Base-by-base conservation (phyloP, 768 basidiomycete species). In the Clavaria fumosa region DNA sequence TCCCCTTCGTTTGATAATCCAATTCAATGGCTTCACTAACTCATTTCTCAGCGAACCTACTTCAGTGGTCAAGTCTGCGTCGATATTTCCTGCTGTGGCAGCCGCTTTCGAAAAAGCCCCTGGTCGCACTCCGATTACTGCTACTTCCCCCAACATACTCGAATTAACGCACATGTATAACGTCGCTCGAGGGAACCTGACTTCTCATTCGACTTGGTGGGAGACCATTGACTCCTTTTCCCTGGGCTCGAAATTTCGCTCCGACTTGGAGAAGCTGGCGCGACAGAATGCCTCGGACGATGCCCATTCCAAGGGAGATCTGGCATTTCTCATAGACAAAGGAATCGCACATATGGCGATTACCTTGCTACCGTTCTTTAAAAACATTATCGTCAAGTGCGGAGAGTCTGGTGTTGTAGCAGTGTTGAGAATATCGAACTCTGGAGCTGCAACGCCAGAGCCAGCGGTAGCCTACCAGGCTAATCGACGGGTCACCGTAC, bases 371-470 rank as follows among this genome's bases (percentile, higher is more conserved):
- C 86, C 90, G 0, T 81, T 84, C 58, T 80, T 96, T 51, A 72
- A 76, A 43, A 72, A 82, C 45, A 61, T 95, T 21, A 63, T 93
- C 50, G 66, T 96, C 51, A 96, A 96, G 57, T 82, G 79, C 40
- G 90, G 91, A 11, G 60, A 66, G 7, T 59, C 62, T 33, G 84
- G 85, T 14, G 70, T 78, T 14, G 37, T 85, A 35, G 61, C 72
- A 15, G 73, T 62, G 4, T 75, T 81, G 70, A 69, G 67, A 27
- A 55, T 75, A 10, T 46, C 61, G 15, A 56, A 58, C 10, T 71
- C 69, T 1, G 53, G 51, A 1, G 85, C 83, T 81, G 49, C 50
- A 10, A 46, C 53, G 3, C 63, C 70, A 47, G 53, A 54, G 35
- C 78, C 62, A 40, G 64, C 72, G 45, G 50, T 61, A 2, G n/a